Conservation (phyloP, 441 rosid genomes). For the Syzygium malaccense region DNA sequence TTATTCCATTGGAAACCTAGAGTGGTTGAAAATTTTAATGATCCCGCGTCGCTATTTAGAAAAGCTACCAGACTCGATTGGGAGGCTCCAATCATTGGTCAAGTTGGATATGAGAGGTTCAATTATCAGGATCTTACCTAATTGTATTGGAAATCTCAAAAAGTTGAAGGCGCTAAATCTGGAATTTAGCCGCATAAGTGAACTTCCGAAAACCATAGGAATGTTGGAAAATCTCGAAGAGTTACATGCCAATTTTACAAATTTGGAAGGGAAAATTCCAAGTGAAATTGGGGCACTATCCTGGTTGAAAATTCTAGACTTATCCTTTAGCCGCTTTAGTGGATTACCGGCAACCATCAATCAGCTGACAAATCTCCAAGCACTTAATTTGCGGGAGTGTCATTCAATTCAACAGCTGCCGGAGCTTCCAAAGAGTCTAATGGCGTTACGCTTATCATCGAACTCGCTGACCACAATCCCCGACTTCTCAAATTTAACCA, state of each 20-base stretch:
- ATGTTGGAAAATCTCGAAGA: not conserved
- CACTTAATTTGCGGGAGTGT: not conserved
- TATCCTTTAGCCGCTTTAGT: accelerated
- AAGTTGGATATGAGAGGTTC: not conserved
- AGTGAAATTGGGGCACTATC: not conserved
- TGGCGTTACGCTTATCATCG: not conserved
- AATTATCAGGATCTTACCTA: not conserved
- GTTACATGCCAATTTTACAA: not conserved
- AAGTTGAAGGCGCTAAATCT: not conserved
- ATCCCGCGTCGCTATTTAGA: accelerated
- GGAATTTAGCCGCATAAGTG: accelerated
- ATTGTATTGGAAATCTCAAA: not conserved
- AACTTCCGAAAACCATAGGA: not conserved
- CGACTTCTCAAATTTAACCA: not conserved
- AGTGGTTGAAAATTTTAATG: not conserved
- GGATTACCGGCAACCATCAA: not conserved
- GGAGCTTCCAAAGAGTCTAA: not conserved
- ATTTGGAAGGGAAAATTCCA: not conserved
- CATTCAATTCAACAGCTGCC: not conserved
- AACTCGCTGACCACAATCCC: not conserved
- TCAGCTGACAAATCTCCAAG: not conserved
- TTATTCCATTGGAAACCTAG: not conserved
- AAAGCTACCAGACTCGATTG: not conserved
- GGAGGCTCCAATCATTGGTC: not conserved
- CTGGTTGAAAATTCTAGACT: not conserved